Evolutionary conservation across 352 stramenopile genomes (phyloP), one percentile per base, ranked within the genome.

Genomic region (Phytophthora ramorum): DNA sequence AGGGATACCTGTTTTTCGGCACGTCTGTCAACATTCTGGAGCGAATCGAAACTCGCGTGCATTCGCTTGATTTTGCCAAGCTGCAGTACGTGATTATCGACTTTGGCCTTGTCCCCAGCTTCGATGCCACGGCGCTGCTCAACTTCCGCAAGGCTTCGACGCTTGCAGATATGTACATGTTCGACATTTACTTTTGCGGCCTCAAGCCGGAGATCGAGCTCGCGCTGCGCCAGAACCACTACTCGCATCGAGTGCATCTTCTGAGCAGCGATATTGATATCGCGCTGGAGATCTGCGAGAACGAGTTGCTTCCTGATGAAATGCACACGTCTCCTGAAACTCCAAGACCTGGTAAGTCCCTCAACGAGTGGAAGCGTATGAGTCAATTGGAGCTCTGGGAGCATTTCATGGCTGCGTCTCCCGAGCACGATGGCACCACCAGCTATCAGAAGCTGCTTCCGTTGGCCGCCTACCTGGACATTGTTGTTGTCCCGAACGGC

Each of bases 1-100:
- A 95, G 66, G 87, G 87, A 7, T 92, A 93, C 32, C 63, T 95
- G 4, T 95, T 91, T 70, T 95, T 95, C 55, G 87, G 84, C 7
- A 95, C 85, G 7, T 92, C 84, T 7, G 86, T 93, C 7, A 90
- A 90, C 22, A 86, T 95, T 34, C 48, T 93, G 3, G 80, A 91
- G 51, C 78, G 84, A 8, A 92, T 95, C 30, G 81, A 91, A 48
- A 91, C 83, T 19, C 79, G 84, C 6, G 76, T 91, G 54, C 81
- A 82, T 30, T 83, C 68, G 6, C 61, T 89, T 24, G 75, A 89
- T n/a, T 83, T 79, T 35, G 43, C 66, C 13, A 87, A 85, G 28
- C 73, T 95, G 20, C 49, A 82, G 51, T 90, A 76, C 49, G 73
- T 93, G 7, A 73, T 93, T 38, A 89, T 95, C 37, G 87, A 95